Evolutionary conservation across 768 basidiomycete species (phyloP).

Genomic region (Phanerochaete sordida): DNA sequence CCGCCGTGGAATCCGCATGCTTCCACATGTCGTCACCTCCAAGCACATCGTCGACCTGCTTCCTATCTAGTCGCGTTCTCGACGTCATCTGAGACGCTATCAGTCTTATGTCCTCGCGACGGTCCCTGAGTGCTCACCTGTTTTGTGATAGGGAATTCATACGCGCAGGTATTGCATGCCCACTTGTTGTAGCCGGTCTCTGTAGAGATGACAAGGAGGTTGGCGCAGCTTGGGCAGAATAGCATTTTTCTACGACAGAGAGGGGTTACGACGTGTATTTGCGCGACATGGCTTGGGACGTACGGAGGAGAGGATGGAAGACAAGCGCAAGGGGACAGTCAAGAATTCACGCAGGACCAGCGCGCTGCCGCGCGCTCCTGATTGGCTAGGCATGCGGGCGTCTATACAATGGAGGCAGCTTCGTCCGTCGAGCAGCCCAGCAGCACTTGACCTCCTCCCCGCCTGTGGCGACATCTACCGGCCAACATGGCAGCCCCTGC

Average conservation of each 20-base stretch:
- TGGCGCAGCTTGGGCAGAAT: conserved; percentile 94
- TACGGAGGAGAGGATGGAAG: background rate
- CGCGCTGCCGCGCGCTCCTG: background rate
- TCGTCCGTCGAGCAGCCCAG: background rate
- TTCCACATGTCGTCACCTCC: conserved; percentile 94
- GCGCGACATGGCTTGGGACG: background rate
- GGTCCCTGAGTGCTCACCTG: conserved; percentile 45
- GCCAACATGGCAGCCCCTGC: conserved; percentile 57
- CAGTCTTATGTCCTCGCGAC: background rate
- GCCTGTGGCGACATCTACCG: conserved; percentile 36
- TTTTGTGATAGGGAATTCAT: conserved; percentile 89
- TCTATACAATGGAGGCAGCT: background rate
- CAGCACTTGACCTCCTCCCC: conserved; percentile 47
- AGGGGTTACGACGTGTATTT: background rate
- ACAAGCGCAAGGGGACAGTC: background rate
- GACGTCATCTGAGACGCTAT: conserved; percentile 76
- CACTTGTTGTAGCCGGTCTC: conserved; percentile 87
- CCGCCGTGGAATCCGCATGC: conserved; percentile 84
- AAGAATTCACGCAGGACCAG: background rate
- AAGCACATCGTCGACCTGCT: conserved; percentile 92
- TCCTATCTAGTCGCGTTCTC: conserved; percentile 79
- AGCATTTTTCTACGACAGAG: conserved; percentile 48
- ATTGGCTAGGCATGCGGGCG: background rate
- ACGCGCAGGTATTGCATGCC: conserved; percentile 91
- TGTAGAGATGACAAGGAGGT: conserved; percentile 74